These are phyloP conservation scores for Umbelopsis sp. DNA, from an alignment of 371 early-diverging fungal species.

Conservation along the genomic window DNA sequence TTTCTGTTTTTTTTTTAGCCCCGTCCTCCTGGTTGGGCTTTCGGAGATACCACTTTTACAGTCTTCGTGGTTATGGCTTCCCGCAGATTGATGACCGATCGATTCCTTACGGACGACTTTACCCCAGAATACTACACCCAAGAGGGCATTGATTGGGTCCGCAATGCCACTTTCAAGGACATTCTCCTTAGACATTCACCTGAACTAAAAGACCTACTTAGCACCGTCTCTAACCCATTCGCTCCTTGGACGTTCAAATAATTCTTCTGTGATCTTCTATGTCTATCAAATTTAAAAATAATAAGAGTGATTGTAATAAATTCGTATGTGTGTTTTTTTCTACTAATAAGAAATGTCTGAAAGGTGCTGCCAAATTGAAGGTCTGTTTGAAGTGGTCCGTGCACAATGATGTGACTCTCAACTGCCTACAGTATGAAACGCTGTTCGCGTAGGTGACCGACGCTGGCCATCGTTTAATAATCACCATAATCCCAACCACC, in stretches of 20 bases:
- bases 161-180: not conserved
- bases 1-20: not conserved
- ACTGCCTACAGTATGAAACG: not conserved
- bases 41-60: constrained; percentile 15
- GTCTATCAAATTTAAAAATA: not conserved
- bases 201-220: not conserved
- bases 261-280: not conserved
- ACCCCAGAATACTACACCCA: constrained; percentile 11
- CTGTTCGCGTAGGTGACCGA: not conserved
- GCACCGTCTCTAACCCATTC: constrained; percentile 6
- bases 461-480: not conserved
- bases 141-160: constrained; percentile 12
- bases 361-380: too few relatives aligned
- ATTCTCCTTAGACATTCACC: constrained; percentile 5
- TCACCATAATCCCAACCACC: not conserved
- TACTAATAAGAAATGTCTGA: too few relatives aligned
- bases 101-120: constrained; percentile 12
- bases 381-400: too few relatives aligned
- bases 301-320: too few relatives aligned
- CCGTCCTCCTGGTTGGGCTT: constrained; percentile 7
- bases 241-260: constrained; percentile 13
- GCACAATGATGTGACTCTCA: too few relatives aligned
- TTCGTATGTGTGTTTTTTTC: too few relatives aligned
- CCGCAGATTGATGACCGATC: not conserved
- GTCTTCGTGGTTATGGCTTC: constrained; percentile 9